Percentiles rank a stretch among this genome's conserved stretches.
Conservation (phyloP, 352 stramenopile genomes). For the Sclerospora graminicola region DNA sequence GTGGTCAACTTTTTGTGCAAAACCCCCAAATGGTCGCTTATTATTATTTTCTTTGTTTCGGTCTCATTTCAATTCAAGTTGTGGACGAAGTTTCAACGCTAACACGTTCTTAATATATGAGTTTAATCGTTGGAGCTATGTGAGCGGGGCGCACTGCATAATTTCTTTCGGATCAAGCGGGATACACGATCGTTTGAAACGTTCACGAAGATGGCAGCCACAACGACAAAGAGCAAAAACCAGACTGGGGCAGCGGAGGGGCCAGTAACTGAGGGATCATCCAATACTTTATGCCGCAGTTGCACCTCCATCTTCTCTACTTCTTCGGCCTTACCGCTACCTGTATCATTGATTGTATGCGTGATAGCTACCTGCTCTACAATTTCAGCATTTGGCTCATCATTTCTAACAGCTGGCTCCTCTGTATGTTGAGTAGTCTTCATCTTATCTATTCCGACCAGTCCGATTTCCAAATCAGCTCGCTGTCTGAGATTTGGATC, state of each 20-base stretch:
- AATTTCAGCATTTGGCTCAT: constrained; percentile 24
- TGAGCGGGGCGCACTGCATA: constrained; percentile 14
- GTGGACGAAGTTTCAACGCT: too few relatives aligned
- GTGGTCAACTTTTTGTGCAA: too few relatives aligned
- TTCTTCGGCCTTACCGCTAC: constrained; percentile 28
- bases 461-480: constrained; percentile 6
- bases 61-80: too few relatives aligned
- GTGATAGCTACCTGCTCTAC: constrained; percentile 22
- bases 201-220: constrained; percentile 39
- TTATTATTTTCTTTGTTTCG: too few relatives aligned
- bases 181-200: constrained; percentile 65
- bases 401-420: constrained; percentile 10
- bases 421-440: constrained; percentile 10
- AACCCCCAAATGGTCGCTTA: too few relatives aligned
- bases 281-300: constrained; percentile 36
- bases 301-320: constrained; percentile 21
- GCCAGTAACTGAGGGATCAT: constrained; percentile 16
- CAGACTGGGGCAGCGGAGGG: constrained; percentile 29
- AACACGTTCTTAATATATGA: too few relatives aligned
- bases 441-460: constrained; percentile 1
- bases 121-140: constrained; percentile 21
- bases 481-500: constrained; percentile 12
- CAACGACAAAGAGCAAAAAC: constrained; percentile 45
- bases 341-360: constrained; percentile 28
- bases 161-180: constrained; percentile 26